These are phyloP conservation scores for Boechera divaricarpa DNA, from an alignment of 345 rosid species.

Conservation along the genomic window DNA sequence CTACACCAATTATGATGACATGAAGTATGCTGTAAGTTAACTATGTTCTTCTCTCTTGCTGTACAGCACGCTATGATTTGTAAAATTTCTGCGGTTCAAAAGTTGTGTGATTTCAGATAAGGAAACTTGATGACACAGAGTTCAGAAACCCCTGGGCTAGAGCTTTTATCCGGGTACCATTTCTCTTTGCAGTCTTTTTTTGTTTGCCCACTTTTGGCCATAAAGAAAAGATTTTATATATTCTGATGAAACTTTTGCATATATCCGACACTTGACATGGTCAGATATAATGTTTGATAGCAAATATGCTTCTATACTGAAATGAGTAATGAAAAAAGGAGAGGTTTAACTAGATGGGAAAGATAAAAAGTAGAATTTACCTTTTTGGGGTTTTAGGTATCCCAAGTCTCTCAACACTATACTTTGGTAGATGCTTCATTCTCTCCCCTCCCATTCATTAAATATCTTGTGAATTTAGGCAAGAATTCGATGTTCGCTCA, in stretches of 20 bases:
- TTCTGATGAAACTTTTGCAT: background rate
- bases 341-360: background rate
- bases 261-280: background rate
- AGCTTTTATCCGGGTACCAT: constrained; percentile 68
- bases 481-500: background rate
- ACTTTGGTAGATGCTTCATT: background rate
- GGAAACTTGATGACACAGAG: constrained; percentile 85
- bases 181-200: constrained; percentile 3
- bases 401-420: background rate
- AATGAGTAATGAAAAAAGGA: background rate
- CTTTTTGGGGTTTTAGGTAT: background rate
- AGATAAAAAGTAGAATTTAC: background rate
- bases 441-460: background rate
- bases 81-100: background rate
- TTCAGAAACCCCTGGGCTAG: constrained; percentile 90
- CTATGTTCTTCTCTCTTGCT: constrained; percentile 13
- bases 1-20: constrained; percentile 90
- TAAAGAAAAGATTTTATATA: background rate
- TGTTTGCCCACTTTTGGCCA: constrained; percentile 4
- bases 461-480: background rate
- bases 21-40: constrained; percentile 91
- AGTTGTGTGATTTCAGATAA: constrained; percentile 47
- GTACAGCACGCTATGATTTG: background rate
- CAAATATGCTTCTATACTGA: background rate
- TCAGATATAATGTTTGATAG: background rate